Percentiles rank a stretch among this genome's conserved stretches.
Conservation (phyloP, 805 yeast species). For the Candida gorgasii region DNA sequence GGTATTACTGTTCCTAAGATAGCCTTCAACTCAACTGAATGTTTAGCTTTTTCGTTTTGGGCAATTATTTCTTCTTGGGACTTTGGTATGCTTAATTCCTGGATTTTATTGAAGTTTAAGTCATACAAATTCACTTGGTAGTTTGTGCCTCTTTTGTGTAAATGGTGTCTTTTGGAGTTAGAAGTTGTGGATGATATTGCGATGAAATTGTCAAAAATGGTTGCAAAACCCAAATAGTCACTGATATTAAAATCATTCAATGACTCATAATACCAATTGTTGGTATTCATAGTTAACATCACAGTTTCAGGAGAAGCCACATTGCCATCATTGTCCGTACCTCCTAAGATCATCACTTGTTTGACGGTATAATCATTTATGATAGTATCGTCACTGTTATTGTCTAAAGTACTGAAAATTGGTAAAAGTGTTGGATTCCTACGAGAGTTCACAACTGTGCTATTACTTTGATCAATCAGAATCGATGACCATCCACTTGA, state of each 20-base stretch:
- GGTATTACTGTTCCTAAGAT: conserved; percentile 42
- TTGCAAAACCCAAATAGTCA: conserved; percentile 14
- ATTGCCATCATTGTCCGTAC: conserved; percentile 32
- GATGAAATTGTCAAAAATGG: conserved; percentile 16
- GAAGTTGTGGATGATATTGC: conserved; percentile 1
- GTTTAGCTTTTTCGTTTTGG: conserved; percentile 5
- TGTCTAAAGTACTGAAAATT: conserved; percentile 36
- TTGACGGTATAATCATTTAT: conserved; percentile 33
- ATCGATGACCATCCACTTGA: conserved; percentile 66
- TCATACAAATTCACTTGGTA: conserved; percentile 14
- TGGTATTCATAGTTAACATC: conserved; percentile 8
- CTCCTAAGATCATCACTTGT: conserved; percentile 61
- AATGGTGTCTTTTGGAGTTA: conserved; percentile 7
- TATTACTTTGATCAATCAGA: conserved; percentile 24
- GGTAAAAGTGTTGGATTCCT: conserved; percentile 56
- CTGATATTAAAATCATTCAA: conserved; percentile 8
- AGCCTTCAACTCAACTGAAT: conserved; percentile 24
- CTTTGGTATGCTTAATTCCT: conserved; percentile 11
- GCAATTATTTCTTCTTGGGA: conserved; percentile 5
- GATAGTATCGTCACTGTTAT: conserved; percentile 23
- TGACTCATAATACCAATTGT: conserved; percentile 15
- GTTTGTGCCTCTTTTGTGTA: conserved; percentile 10
- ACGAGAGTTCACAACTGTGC: conserved; percentile 50
- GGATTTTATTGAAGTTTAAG: conserved; percentile 9
- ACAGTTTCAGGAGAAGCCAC: conserved; percentile 7